These are phyloP conservation scores for Chalciporus sp. DNA, from an alignment of 1,284 basidiomycete genomes.

Conservation along the genomic window DNA sequence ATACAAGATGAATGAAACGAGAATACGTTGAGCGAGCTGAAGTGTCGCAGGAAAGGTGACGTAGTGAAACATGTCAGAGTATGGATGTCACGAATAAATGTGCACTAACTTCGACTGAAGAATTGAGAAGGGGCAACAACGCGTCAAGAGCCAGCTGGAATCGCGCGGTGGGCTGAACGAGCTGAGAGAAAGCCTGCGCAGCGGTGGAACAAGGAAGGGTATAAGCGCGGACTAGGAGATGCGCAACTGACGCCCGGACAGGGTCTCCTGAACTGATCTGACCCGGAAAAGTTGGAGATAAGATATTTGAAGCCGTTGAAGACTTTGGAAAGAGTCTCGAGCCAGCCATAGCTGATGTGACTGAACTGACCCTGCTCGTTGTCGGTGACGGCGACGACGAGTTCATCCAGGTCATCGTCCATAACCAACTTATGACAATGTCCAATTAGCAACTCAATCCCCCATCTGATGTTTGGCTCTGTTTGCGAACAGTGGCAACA, in stretches of 20 bases:
- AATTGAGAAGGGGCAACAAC: constrained; percentile 68
- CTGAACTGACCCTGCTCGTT: constrained; percentile 33
- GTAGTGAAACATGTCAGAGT: constrained; percentile 18
- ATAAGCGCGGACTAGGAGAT: constrained; percentile 64
- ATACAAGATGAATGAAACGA: constrained; percentile 75
- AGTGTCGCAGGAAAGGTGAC: constrained; percentile 2
- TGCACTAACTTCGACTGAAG: constrained; percentile 51
- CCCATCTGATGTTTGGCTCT: constrained; percentile 17
- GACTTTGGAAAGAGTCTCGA: constrained; percentile 36
- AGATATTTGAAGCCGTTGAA: constrained; percentile 21
- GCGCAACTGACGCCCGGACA: constrained; percentile 54
- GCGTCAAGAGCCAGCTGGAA: constrained; percentile 80
- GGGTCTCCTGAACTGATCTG: constrained; percentile 40
- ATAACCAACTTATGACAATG: constrained; percentile 21
- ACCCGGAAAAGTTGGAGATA: constrained; percentile 32
- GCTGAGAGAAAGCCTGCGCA: constrained; percentile 68
- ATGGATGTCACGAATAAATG: constrained; percentile 4
- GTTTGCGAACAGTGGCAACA: constrained; percentile 23
- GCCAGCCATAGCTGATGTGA: constrained; percentile 27
- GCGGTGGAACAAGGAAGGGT: constrained; percentile 72
- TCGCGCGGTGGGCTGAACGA: constrained; percentile 68
- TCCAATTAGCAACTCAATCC: background rate
- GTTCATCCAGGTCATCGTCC: constrained; percentile 32
- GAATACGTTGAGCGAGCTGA: constrained; percentile 69
- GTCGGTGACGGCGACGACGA: constrained; percentile 35